These are phyloP conservation scores for Carex littledalei DNA, from an alignment of 176 grass and related monocot genomes.

Conservation along the genomic window DNA sequence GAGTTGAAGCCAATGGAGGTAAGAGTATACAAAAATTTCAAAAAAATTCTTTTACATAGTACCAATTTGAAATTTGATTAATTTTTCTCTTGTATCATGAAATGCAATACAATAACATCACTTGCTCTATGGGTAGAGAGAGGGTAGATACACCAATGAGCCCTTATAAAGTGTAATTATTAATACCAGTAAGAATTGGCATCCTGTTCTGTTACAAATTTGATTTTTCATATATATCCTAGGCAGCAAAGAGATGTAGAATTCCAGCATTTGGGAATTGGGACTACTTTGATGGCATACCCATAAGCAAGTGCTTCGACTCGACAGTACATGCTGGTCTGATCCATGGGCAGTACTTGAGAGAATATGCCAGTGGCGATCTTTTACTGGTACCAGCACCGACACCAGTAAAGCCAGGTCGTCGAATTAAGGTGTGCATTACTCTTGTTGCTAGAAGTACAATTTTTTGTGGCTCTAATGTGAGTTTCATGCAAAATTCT, in stretches of 20 bases:
- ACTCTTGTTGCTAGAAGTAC: too few relatives aligned
- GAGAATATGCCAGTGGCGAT: not conserved
- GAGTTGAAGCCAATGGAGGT: slow-evolving; percentile 14
- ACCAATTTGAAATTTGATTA: not conserved
- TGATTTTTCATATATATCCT: not conserved
- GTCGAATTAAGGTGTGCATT: not conserved
- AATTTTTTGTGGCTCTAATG: not conserved
- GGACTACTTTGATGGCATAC: slow-evolving; percentile 5
- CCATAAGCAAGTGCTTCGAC: slow-evolving; percentile 19
- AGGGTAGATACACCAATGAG: not conserved
- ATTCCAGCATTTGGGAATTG: slow-evolving; percentile 22
- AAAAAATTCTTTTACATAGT: not conserved
- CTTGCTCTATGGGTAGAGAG: not conserved
- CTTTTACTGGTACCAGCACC: slow-evolving; percentile 4
- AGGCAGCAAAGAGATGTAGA: slow-evolving; percentile 4
- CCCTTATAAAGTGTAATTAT: not conserved
- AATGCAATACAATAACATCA: not conserved
- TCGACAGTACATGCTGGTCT: not conserved
- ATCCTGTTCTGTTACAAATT: not conserved
- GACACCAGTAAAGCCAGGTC: not conserved
- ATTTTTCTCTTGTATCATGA: not conserved
- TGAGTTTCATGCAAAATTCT: not conserved
- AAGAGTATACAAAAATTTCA: not conserved
- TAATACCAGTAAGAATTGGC: not conserved
- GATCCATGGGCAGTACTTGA: slow-evolving; percentile 1